These are phyloP conservation scores for Botryobasidium botryosum DNA, from an alignment of 768 basidiomycete genomes.

Conservation along the genomic window DNA sequence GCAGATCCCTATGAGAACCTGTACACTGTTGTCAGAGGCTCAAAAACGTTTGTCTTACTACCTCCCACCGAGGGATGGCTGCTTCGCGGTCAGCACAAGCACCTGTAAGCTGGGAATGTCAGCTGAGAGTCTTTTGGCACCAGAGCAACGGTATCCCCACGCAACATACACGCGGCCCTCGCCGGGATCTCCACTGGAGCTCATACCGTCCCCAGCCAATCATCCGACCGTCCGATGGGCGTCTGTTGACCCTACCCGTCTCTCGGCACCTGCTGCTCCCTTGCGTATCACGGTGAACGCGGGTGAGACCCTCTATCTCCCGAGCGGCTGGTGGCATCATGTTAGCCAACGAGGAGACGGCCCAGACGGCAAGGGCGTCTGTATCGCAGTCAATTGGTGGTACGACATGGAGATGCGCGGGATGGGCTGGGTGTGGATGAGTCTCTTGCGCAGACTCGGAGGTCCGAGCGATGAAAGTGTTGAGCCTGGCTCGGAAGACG, in stretches of 20 bases:
- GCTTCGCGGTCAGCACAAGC: conserved; percentile 58
- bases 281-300: conserved; percentile 45
- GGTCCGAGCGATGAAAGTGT: no score
- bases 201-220: conserved; percentile 16
- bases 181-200: conserved; percentile 17
- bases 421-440: conserved; percentile 50
- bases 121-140: no score
- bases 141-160: conserved; percentile 48
- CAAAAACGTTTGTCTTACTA: conserved; percentile 71
- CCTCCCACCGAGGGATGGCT: conserved; percentile 84
- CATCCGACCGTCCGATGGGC: conserved; percentile 55
- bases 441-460: no score
- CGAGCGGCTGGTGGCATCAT: conserved; percentile 91
- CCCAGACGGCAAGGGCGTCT: conserved; percentile 23
- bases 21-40: conserved; percentile 70
- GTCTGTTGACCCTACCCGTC: conserved; percentile 47
- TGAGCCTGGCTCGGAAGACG: no score
- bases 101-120: no score
- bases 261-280: conserved; percentile 38
- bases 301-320: conserved; percentile 76
- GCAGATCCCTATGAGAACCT: conserved; percentile 87
- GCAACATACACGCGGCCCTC: conserved; percentile 37
- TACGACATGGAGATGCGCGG: conserved; percentile 67
- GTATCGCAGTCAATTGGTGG: conserved; percentile 76
- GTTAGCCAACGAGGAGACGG: conserved; percentile 46